Conservation (phyloP, 257 asterid species). For the Penstemon barbatus region DNA sequence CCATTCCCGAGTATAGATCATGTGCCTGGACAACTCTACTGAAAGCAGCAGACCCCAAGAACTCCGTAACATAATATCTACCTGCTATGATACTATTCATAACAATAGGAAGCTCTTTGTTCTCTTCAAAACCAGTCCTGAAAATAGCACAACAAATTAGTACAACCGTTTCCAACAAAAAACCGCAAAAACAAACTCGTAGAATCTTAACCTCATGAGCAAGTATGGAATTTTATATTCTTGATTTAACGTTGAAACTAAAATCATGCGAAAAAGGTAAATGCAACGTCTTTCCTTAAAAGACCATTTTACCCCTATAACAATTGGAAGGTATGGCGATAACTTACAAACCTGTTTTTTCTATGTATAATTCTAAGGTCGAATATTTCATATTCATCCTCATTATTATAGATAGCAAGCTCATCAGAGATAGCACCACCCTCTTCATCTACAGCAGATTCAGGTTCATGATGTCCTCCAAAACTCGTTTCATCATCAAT, state of each 20-base stretch:
- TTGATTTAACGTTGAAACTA: too few species aligned
- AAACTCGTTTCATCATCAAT: slow-evolving; percentile 29
- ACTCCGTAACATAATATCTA: slow-evolving; percentile 66
- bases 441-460: slow-evolving; percentile 49
- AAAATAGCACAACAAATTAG: slow-evolving; percentile 51
- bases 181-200: slow-evolving; percentile 24
- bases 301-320: too few species aligned
- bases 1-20: slow-evolving; percentile 71
- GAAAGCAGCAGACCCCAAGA: slow-evolving; percentile 90
- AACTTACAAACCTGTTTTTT: slow-evolving; percentile 70
- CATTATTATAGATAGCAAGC: slow-evolving; percentile 47
- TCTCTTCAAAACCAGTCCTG: slow-evolving; percentile 96
- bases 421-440: slow-evolving; percentile 44
- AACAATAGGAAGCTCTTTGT: slow-evolving; percentile 77
- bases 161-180: slow-evolving; percentile 51
- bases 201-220: neutral
- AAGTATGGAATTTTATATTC: neutral
- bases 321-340: slow-evolving; percentile 3
- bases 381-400: slow-evolving; percentile 72
- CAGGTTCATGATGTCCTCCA: slow-evolving; percentile 39
- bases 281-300: too few species aligned
- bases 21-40: slow-evolving; percentile 88
- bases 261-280: too few species aligned
- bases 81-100: slow-evolving; percentile 69
- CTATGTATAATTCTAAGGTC: slow-evolving; percentile 71